Evolutionary conservation across 441 rosid genomes (phyloP).

Genomic region (Adansonia grandidieri): DNA sequence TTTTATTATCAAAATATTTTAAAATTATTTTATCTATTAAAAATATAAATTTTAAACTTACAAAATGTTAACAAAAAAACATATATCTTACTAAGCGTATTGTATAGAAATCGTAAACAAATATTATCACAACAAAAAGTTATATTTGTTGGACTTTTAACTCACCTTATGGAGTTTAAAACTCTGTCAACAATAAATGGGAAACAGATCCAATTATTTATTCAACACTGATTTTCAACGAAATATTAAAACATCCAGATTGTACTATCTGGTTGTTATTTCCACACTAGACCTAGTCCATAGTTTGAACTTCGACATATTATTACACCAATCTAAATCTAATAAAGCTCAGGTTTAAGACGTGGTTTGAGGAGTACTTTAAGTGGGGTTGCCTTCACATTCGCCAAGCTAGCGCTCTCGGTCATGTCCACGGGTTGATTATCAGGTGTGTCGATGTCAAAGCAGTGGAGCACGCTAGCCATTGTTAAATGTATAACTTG

Average conservation of each 20-base stretch:
- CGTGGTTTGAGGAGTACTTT: conserved; percentile 40
- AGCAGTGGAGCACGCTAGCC: conserved; percentile 42
- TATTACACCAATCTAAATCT: background rate
- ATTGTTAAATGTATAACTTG: conserved; percentile 30
- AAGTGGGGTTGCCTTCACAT: conserved; percentile 39
- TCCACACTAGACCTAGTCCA: background rate
- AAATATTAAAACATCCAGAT: background rate
- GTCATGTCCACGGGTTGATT: conserved; percentile 7
- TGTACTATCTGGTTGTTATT: background rate
- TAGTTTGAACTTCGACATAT: no score
- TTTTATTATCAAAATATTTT: no score
- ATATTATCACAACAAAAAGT: no score
- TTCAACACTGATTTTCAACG: background rate
- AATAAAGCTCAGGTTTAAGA: conserved; percentile 25
- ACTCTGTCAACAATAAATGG: no score
- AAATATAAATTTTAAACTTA: no score
- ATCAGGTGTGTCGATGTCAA: conserved; percentile 22
- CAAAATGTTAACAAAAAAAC: no score
- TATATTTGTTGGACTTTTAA: no score
- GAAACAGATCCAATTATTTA: background rate
- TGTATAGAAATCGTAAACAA: no score
- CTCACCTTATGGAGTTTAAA: no score
- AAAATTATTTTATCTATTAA: no score
- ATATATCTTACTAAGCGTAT: no score
- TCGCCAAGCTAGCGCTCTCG: conserved; percentile 23